Percentiles rank a stretch among this genome's conserved stretches.
Evolutionary conservation across 768 basidiomycete species (phyloP).

Genomic region (Coprinopsis cinerea): DNA sequence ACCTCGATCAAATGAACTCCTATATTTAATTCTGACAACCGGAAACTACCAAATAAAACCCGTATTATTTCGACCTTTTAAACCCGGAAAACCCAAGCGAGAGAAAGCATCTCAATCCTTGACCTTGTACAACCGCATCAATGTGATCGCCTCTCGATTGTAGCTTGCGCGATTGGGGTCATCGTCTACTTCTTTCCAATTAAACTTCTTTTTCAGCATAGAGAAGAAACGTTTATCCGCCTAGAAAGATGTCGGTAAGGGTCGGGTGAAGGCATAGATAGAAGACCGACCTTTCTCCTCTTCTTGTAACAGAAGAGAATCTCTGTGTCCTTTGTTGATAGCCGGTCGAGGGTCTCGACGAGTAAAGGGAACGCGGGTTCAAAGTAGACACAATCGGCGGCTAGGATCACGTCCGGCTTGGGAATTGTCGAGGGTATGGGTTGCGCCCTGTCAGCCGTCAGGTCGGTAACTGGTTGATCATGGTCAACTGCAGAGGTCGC

Average conservation of each 20-base stretch:
- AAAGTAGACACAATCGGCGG: constrained; percentile 94
- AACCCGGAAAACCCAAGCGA: neutral
- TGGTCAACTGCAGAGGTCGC: constrained; percentile 18
- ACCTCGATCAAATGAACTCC: too few relatives aligned
- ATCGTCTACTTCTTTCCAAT: constrained; percentile 64
- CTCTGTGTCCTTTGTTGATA: constrained; percentile 52
- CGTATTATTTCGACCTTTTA: neutral
- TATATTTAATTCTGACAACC: too few relatives aligned
- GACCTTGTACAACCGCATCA: constrained; percentile 44
- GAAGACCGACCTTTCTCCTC: constrained; percentile 65
- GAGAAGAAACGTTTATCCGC: constrained; percentile 86
- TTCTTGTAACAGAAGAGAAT: constrained; percentile 93
- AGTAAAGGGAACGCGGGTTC: constrained; percentile 90
- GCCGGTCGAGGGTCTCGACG: constrained; percentile 67
- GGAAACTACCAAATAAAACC: neutral
- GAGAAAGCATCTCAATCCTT: constrained; percentile 11
- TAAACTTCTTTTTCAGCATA: constrained; percentile 72
- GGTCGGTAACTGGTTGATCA: constrained; percentile 9
- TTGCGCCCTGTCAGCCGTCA: constrained; percentile 51
- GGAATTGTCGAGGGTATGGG: constrained; percentile 42
- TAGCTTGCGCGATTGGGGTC: constrained; percentile 57
- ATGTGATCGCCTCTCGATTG: constrained; percentile 57
- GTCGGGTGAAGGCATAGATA: neutral
- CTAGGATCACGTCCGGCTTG: constrained; percentile 66
- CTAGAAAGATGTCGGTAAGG: constrained; percentile 29